Evolutionary conservation across 1,284 basidiomycete species (phyloP).

Genomic region (Microbotryum lychnidis-dioicae): DNA sequence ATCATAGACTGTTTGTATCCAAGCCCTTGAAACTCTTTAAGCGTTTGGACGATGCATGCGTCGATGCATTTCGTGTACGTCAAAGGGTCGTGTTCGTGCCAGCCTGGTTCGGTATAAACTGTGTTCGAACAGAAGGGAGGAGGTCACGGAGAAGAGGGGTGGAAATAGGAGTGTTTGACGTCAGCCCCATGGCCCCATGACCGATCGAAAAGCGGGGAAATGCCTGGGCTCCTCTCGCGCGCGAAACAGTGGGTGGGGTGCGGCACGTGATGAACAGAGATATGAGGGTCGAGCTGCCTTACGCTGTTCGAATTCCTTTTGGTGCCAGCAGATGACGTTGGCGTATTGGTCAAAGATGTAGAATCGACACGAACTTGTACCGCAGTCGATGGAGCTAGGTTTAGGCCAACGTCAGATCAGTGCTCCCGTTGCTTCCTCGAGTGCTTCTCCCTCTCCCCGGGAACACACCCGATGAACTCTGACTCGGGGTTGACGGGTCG

Average conservation of each 20-base stretch:
- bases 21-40: slow-evolving; percentile 60
- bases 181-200: background rate
- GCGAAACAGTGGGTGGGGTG: background rate
- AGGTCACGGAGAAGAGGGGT: background rate
- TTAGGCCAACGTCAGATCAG: no score
- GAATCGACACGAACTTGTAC: slow-evolving; percentile 26
- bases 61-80: slow-evolving; percentile 75
- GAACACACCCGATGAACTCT: slow-evolving; percentile 25
- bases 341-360: slow-evolving; percentile 58
- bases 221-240: background rate
- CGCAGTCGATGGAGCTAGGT: slow-evolving; percentile 27
- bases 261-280: background rate
- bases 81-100: slow-evolving; percentile 90
- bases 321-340: slow-evolving; percentile 60
- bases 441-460: background rate
- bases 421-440: background rate
- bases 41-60: slow-evolving; percentile 65
- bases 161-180: slow-evolving; percentile 34
- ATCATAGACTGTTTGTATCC: slow-evolving; percentile 71
- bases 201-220: background rate
- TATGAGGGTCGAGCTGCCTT: background rate
- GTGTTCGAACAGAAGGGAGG: slow-evolving; percentile 1
- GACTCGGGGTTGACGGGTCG: slow-evolving; percentile 12
- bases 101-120: slow-evolving; percentile 46
- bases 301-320: slow-evolving; percentile 68